phyloP scores from a whole-genome alignment of 108 stramenopile genomes.

The Mayamaea pseudoterrestris region DNA sequence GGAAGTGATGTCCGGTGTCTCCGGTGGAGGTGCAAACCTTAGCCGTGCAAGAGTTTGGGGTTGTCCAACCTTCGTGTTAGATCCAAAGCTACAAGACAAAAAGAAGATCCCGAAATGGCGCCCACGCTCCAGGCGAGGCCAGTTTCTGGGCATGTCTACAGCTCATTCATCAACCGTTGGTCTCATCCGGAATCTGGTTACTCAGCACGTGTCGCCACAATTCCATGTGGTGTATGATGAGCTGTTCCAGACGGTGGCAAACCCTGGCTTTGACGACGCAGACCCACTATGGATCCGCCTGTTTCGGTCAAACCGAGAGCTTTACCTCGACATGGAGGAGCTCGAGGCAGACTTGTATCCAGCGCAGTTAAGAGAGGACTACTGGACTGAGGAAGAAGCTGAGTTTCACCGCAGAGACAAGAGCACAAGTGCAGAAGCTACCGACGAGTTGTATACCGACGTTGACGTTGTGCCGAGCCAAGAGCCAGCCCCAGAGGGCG shows the following conservation, averaged over 20 bases:
- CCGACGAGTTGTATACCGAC: no score
- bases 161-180: slow-evolving; percentile 30
- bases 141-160: slow-evolving; percentile 31
- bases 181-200: slow-evolving; percentile 22
- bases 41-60: slow-evolving; percentile 24
- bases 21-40: slow-evolving; percentile 4
- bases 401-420: no score
- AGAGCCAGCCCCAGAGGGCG: no score
- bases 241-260: slow-evolving; percentile 17
- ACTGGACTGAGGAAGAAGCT: no score
- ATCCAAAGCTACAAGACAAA: slow-evolving; percentile 40
- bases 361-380: no score
- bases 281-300: no score
- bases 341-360: no score
- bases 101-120: slow-evolving; percentile 48
- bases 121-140: slow-evolving; percentile 20
- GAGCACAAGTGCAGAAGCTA: no score
- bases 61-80: slow-evolving; percentile 45
- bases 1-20: slow-evolving; percentile 8
- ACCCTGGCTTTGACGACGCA: no score
- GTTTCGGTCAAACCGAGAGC: no score
- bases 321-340: no score
- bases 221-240: slow-evolving; percentile 45
- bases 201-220: slow-evolving; percentile 25
- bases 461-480: no score